Percentiles rank a stretch among this genome's conserved stretches.
Conservation (phyloP, 176 grass and related monocot species). For the Aegilops tauschii region DNA sequence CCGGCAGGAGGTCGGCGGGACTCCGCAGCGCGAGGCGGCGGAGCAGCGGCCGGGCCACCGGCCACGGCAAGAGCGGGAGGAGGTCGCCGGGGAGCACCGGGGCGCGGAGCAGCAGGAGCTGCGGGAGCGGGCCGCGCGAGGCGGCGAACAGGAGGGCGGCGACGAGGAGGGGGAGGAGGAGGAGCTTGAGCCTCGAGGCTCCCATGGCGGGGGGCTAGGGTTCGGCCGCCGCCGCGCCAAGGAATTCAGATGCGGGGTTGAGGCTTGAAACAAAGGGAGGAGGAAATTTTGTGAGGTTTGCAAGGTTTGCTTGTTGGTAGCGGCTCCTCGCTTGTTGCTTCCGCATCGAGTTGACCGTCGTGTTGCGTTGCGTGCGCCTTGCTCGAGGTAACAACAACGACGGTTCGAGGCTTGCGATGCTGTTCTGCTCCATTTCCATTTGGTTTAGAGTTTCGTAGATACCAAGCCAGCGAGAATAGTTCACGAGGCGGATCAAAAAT, state of each 20-base stretch:
- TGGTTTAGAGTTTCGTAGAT: too few relatives aligned
- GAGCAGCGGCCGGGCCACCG: conserved; percentile 49
- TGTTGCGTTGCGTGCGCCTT: background rate
- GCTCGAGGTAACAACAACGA: background rate
- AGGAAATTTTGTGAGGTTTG: background rate
- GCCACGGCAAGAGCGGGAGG: conserved; percentile 71
- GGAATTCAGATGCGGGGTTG: background rate
- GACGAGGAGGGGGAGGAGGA: conserved; percentile 20
- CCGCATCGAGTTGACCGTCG: background rate
- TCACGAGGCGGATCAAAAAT: background rate
- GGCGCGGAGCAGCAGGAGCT: conserved; percentile 21
- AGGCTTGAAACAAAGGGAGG: background rate
- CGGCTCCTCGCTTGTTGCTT: background rate
- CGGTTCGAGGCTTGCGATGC: too few relatives aligned
- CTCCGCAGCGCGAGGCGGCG: conserved; percentile 57
- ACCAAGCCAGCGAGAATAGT: background rate
- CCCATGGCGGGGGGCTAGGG: conserved; percentile 44
- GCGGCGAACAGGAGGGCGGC: conserved; percentile 9
- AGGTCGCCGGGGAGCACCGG: conserved; percentile 60
- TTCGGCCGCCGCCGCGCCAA: background rate
- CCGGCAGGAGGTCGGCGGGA: conserved; percentile 68
- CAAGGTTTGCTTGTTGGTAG: background rate
- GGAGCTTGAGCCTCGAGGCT: conserved; percentile 20
- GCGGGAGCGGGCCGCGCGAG: conserved; percentile 1
- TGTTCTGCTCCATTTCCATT: too few relatives aligned